These are phyloP conservation scores for Coniochaeta hoffmannii DNA, from an alignment of 2,329 filamentous ascomycete genomes.

Conservation along the genomic window DNA sequence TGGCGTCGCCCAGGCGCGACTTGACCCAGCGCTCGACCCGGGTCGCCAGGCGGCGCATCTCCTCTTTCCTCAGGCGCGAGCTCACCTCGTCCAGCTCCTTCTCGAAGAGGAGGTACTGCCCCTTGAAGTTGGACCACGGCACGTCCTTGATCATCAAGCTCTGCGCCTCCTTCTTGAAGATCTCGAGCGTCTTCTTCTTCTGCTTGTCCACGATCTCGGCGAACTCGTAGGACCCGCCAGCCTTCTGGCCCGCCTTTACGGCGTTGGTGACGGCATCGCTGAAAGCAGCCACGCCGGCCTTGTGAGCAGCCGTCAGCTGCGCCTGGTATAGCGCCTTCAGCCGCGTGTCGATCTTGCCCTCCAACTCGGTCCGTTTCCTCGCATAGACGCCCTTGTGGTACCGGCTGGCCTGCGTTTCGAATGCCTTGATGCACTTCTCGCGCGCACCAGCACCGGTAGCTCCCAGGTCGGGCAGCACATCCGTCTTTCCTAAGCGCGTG, in stretches of 20 bases:
- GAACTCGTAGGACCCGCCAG: slow-evolving; percentile 86
- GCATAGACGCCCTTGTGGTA: slow-evolving; percentile 96
- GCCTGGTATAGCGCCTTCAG: slow-evolving; percentile 82
- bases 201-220: slow-evolving; percentile 84
- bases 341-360: slow-evolving; percentile 78
- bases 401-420: slow-evolving; percentile 82
- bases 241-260: slow-evolving; percentile 90
- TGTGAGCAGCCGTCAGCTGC: slow-evolving; percentile 85
- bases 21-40: slow-evolving; percentile 92
- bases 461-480: slow-evolving; percentile 70
- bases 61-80: slow-evolving; percentile 77
- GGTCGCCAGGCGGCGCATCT: slow-evolving; percentile 88
- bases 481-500: slow-evolving; percentile 61
- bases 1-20: slow-evolving; percentile 75
- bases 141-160: slow-evolving; percentile 71
- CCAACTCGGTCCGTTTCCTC: slow-evolving; percentile 77
- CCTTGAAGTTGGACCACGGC: slow-evolving; percentile 78
- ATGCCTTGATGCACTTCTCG: slow-evolving; percentile 67
- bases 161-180: slow-evolving; percentile 70
- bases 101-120: slow-evolving; percentile 72
- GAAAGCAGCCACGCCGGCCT: slow-evolving; percentile 76
- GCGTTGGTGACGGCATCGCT: slow-evolving; percentile 78
- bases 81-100: slow-evolving; percentile 91
- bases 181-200: slow-evolving; percentile 66
- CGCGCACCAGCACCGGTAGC: slow-evolving; percentile 64